Base-by-base conservation (phyloP, 169 alveolate genomes). In the Eimeria brunetti region DNA sequence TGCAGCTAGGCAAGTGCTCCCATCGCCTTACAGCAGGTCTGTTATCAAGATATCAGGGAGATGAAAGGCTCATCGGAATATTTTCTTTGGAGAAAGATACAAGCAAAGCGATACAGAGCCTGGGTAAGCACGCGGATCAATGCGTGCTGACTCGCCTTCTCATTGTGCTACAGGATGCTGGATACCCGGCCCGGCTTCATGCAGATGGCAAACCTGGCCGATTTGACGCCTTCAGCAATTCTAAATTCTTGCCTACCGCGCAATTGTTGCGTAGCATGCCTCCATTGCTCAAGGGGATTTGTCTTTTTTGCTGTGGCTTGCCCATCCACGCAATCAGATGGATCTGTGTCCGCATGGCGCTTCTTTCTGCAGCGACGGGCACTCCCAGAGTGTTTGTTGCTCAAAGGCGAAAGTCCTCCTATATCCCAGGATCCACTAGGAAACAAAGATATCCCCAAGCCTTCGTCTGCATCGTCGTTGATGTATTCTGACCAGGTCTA, bases 321-420 rank as follows among this genome's bases (percentile, higher is more conserved):
- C 49, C 81, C 93, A 36, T 11, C 62, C 22, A 49, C 53, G 14
- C 93, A 62, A 62, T 27, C 83, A 44, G 93, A 86, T 27, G 93
- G 83, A 51, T 86, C 69, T 86, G 49, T 56, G 38, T 30, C 51
- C 8, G 38, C 93, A 41, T 86, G 93, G 83, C 80, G 83, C 67
- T 86, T 41, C 62, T 86, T 86, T 44, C 51, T 86, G 93, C 69
- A 86, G 83, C 93, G 93, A n/a, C 93, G 93, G n/a, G 93, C 93
- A 20, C 93, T 86, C 53, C 93, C 93, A 86, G 93, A 86, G 46
- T 86, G 93, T 69, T n/a, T 86, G 44, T 38, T 86, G 49, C 62
- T 62, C 30, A 46, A 44, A 8, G 14, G 7, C n/a, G 49, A 22
- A 16, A n/a, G 27, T 30, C 51, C 46, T 5, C 18, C 49, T 20